phyloP scores from a whole-genome alignment of 345 rosid species.

The Hypericum perforatum region DNA sequence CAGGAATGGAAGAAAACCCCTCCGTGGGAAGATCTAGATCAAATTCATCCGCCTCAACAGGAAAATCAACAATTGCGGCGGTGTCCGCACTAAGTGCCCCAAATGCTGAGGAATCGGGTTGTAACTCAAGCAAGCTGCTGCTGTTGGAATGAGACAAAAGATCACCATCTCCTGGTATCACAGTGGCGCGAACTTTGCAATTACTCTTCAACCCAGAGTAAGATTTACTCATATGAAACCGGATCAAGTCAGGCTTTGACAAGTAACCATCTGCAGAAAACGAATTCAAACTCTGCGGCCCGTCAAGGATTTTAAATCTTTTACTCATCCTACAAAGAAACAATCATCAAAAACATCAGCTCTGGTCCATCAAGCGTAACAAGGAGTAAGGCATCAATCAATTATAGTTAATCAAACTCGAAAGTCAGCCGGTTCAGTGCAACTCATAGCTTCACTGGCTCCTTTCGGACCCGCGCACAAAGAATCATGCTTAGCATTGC shows the following conservation, averaged over 20 bases:
- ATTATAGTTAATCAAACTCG: not conserved
- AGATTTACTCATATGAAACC: constrained; percentile 11
- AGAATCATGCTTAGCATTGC: too few species aligned
- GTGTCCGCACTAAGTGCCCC: constrained; percentile 36
- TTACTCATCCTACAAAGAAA: not conserved
- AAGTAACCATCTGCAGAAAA: constrained; percentile 15
- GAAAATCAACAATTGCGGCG: constrained; percentile 26
- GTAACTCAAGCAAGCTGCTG: constrained; percentile 27
- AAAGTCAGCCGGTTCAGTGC: too few species aligned
- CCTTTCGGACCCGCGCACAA: too few species aligned
- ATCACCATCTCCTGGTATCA: constrained; percentile 47
- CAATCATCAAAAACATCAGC: not conserved
- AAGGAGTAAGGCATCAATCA: not conserved
- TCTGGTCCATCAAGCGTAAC: not conserved
- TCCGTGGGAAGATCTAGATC: constrained; percentile 55
- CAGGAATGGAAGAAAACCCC: constrained; percentile 55
- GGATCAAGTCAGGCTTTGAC: constrained; percentile 1
- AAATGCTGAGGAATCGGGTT: constrained; percentile 25
- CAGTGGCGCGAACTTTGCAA: constrained; percentile 28
- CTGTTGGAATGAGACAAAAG: constrained; percentile 26
- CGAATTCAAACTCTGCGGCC: constrained; percentile 16
- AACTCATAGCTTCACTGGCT: too few species aligned
- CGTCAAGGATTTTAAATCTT: not conserved
- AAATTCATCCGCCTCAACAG: constrained; percentile 36
- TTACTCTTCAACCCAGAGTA: constrained; percentile 19